Evolutionary conservation across 2,329 filamentous ascomycete genomes (phyloP).

Genomic region (Zopfia rhizophila): DNA sequence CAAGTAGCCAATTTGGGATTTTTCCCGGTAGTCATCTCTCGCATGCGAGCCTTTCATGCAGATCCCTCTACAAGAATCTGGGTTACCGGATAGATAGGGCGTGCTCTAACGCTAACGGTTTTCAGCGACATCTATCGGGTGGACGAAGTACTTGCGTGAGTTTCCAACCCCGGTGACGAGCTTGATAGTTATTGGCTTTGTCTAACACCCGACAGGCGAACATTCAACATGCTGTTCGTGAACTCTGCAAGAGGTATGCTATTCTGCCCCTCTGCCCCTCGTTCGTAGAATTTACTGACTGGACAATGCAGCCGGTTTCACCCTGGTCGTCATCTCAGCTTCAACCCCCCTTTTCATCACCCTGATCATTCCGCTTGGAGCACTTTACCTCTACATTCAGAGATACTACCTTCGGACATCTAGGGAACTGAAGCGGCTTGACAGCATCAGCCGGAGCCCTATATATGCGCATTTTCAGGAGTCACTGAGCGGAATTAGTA

Average conservation of each 20-base stretch:
- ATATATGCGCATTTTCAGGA: slow-evolving; percentile 99
- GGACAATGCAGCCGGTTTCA: slow-evolving; percentile 70
- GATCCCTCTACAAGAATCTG: slow-evolving; percentile 12
- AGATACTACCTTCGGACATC: slow-evolving; percentile 97
- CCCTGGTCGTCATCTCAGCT: slow-evolving; percentile 83
- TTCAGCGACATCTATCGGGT: slow-evolving; percentile 79
- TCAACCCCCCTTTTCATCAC: slow-evolving; percentile 83
- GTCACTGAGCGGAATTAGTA: slow-evolving; percentile 90
- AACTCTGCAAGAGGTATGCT: slow-evolving; percentile 61
- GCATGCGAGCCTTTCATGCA: slow-evolving; percentile 1
- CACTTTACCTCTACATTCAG: slow-evolving; percentile 91
- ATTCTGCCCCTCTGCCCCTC: slow-evolving; percentile 10
- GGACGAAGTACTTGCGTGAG: slow-evolving; percentile 86
- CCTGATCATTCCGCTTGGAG: slow-evolving; percentile 81
- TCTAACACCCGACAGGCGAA: slow-evolving; percentile 65
- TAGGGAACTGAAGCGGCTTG: slow-evolving; percentile 92
- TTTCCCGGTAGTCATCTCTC: slow-evolving; percentile 6
- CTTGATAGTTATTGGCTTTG: no score
- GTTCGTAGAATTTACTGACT: slow-evolving; percentile 30
- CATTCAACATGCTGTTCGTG: slow-evolving; percentile 87
- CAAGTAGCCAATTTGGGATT: slow-evolving; percentile 3
- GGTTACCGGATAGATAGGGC: slow-evolving; percentile 5
- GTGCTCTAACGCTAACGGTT: slow-evolving; percentile 26
- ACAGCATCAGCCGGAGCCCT: slow-evolving; percentile 93
- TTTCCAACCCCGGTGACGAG: slow-evolving; percentile 23